Evolutionary conservation across 2,329 filamentous ascomycete species (phyloP), one percentile per base, ranked within the genome.

Genomic region (Phyllosticta citrichinensis): DNA sequence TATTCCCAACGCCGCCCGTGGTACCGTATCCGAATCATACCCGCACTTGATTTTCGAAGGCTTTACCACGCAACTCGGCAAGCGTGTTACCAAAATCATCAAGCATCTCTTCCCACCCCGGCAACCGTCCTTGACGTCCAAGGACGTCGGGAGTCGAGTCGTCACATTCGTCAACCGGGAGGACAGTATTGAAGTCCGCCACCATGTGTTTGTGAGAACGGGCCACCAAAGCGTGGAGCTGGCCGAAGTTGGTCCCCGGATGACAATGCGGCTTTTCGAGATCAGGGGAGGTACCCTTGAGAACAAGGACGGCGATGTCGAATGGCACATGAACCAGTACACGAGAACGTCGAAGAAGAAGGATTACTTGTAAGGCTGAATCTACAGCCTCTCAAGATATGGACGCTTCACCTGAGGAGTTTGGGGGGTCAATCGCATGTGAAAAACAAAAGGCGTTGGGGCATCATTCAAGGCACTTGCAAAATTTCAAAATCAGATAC

Each of bases 261-360:
- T 97, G 90, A 96, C 91, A n/a, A 94, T 97, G 91, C 82, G 91
- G 66, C 79, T 91, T 58, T 99, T 97, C 71, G 91, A 97, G 77
- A 96, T 99, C 64, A 83, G 92, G 55, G 87, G 87, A 58, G 93
- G 94, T 17, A 96, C 93, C 3, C 78, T 97, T 63, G 94, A 97
- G 71, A 96, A 92, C 70, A 95, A 95, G 74, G 89, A 95, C 66
- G 93, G 93, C 3, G 94, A 99, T 75, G 86, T 95, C 4, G 94
- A 99, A 76, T 99, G 94, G 94, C 88, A 94, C 65, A 80, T 99
- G 65, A 95, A 90, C 64, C 93, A 97, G 71, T 99, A 96, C 74
- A 99, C 93, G 9, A 82, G 94, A 66, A 97, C 93, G 14, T 87
- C 88, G 68, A 86, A 86, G 76, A 97, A 97, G 84, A 97, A 97